Base-by-base conservation (phyloP, 441 rosid species). In the Geranium incanum region DNA sequence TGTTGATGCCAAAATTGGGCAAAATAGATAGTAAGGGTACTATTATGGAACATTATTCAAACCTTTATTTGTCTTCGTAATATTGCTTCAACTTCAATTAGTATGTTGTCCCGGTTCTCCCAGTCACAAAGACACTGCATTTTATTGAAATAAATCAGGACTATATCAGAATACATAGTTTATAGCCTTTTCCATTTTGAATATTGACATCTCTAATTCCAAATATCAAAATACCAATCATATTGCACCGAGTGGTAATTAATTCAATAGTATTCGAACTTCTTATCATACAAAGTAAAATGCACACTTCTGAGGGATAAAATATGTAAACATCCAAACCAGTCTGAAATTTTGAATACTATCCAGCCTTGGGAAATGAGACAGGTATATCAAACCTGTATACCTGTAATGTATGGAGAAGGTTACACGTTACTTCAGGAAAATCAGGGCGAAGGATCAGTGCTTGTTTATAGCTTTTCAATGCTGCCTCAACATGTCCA, bases 351-450 rank as follows among this genome's bases (percentile, higher is more conserved):
- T 59, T 19, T 19, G 1, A 19, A 59, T 7, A 19, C 4, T 19
- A 59, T 19, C 7, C 12, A 59, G 33, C 13, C 12, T 5, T 55
- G 18, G 5, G 16, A 15, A 55, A 55, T 55, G 62, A 55, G 65
- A 59, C 33, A 9, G 33, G 65, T 19, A 59, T 18, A 59, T 18
- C 65, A 6, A 5, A 67, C 23, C 1, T 57, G 63, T 19, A 59
- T 86, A 92, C 99, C 93, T 92, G 98, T 68, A 95, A 80, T 23
- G 99, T 91, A 77, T 95, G 99, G 62, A 92, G 81, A 78, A 95
- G 97, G 80, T 95, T 95, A 84, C 98, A 95, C 9, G 97, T 95
- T 48, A 97, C 99, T 83, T 95, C 99, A 67, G 99, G 98, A 69
- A 92, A 95, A 75, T 95, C 98, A 11, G 97, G 84, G 63, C 99